phyloP scores from a whole-genome alignment of 371 early-diverging fungal genomes.

The Blyttiomyces sp. region DNA sequence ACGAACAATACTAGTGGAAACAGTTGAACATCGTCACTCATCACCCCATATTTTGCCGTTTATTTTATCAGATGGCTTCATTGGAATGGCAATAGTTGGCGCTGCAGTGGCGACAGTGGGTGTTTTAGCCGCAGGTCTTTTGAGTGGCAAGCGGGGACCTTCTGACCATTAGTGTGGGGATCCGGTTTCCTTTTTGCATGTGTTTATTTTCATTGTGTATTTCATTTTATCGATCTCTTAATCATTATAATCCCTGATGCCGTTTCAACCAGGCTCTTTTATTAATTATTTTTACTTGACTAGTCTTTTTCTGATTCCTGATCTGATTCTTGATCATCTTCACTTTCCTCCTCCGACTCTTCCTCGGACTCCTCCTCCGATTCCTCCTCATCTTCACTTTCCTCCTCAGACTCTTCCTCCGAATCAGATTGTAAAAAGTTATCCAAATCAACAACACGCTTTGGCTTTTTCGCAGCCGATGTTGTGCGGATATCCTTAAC shows the following conservation, averaged over 20 bases:
- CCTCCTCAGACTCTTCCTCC: conserved; percentile 25
- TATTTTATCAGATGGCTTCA: conserved; percentile 85
- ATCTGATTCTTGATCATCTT: conserved; percentile 23
- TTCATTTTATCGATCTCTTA: background rate
- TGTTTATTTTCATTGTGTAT: background rate
- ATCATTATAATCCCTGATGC: background rate
- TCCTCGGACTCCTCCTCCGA: conserved; percentile 18
- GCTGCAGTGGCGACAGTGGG: conserved; percentile 59
- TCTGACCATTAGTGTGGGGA: too few relatives aligned
- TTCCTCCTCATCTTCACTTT: conserved; percentile 28
- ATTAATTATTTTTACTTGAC: background rate
- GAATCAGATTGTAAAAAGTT: conserved; percentile 40
- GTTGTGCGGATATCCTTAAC: conserved; percentile 32
- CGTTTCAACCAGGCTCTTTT: too few relatives aligned
- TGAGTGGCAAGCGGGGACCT: background rate
- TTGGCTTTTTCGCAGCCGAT: conserved; percentile 16
- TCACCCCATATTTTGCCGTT: too few relatives aligned
- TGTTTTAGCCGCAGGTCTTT: conserved; percentile 12
- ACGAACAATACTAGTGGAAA: background rate
- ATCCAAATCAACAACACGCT: conserved; percentile 35
- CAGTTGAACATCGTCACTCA: too few relatives aligned
- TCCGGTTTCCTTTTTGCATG: too few relatives aligned
- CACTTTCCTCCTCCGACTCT: conserved; percentile 27
- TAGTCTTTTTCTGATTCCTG: conserved; percentile 24
- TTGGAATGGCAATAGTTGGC: conserved; percentile 88